Base-by-base conservation (phyloP, 1,284 basidiomycete genomes). In the Cutaneotrichosporon dermatis region DNA sequence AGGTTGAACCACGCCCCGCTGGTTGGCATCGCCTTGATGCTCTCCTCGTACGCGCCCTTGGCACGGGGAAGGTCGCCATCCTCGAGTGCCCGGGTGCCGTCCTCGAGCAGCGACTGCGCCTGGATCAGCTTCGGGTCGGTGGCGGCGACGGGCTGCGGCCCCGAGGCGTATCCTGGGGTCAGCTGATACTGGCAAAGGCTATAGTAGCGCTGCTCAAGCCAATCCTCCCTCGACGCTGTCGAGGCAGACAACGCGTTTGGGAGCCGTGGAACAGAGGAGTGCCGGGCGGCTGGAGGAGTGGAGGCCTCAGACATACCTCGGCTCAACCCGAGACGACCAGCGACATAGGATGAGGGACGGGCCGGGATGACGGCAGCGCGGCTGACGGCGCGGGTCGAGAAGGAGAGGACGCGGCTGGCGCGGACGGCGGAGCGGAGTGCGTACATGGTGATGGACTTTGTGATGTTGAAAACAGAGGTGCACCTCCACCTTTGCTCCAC, bases 61-160 rank as follows among this genome's bases (percentile, higher is more conserved):
- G 93, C 93, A 43, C 82, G 84, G 63, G 88, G 81, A 4, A 96
- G 83, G 69, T 96, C 92, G 15, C 93, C 93, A 66, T 91, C 88
- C 77, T 96, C 93, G 41, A 97, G 83, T 68, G 88, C 88, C 63
- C 84, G 82, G 2, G 92, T 95, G 46, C 93, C 93, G 69, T 88
- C 83, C 75, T 96, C 92, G 13, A 96, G 82, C 62, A 88, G 88
- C 54, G 85, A 82, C 72, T 90, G 81, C 0, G 92, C 90, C 77
- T 92, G 90, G 15, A 82, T 81, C 64, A 93, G 87, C 53, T 89
- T 86, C 33, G 92, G 92, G 78, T 97, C 92, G 43, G 85, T 83
- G 15, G 89, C 80, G 33, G 87, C 86, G 2, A 89, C 90, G 62
- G 90, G 85, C 2, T 85, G 83, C 5, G 88, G 86, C 33, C 90